A percentile compares a stretch with the other conserved stretches of the same genome.
Conservation (phyloP, 768 basidiomycete species). For the Lactarius hatsudake region DNA sequence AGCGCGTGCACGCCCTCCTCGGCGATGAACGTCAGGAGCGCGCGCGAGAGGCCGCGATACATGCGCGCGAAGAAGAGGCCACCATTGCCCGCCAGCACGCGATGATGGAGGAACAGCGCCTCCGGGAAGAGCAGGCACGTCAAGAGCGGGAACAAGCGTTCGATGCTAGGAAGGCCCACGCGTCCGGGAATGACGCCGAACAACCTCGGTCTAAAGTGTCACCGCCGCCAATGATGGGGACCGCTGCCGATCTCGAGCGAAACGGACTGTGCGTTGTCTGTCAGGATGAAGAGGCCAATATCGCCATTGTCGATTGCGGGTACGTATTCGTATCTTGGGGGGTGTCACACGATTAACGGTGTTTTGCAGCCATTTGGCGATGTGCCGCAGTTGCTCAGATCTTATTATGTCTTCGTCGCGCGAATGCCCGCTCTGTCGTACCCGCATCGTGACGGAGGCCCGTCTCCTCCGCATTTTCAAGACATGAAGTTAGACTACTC, state of each 20-base stretch:
- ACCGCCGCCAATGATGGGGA: constrained; percentile 31
- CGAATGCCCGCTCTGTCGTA: constrained; percentile 90
- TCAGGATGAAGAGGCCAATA: constrained; percentile 91
- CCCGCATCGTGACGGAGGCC: constrained; percentile 80
- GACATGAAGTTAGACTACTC: constrained; percentile 33
- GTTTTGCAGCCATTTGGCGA: constrained; percentile 62
- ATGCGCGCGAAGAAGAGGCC: constrained; percentile 32
- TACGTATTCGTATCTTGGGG: constrained; percentile 39
- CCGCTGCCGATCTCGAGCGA: constrained; percentile 47
- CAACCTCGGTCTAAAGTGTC: constrained; percentile 27
- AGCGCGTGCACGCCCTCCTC: constrained; percentile 59
- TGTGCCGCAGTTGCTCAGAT: constrained; percentile 79
- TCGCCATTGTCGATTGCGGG: constrained; percentile 95
- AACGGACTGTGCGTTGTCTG: constrained; percentile 87
- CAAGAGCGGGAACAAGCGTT: constrained; percentile 24
- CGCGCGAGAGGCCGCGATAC: constrained; percentile 45
- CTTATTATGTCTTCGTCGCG: constrained; percentile 72
- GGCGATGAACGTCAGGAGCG: constrained; percentile 61
- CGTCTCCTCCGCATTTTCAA: constrained; percentile 76
- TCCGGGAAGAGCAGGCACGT: constrained; percentile 32
- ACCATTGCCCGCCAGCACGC: constrained; percentile 21
- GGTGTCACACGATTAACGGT: not conserved
- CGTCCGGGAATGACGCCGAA: constrained; percentile 3
- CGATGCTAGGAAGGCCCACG: not conserved
- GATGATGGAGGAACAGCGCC: constrained; percentile 31